Conservation (phyloP, 495 filamentous ascomycete species). For the Diplogelasinospora grovesii region DNA sequence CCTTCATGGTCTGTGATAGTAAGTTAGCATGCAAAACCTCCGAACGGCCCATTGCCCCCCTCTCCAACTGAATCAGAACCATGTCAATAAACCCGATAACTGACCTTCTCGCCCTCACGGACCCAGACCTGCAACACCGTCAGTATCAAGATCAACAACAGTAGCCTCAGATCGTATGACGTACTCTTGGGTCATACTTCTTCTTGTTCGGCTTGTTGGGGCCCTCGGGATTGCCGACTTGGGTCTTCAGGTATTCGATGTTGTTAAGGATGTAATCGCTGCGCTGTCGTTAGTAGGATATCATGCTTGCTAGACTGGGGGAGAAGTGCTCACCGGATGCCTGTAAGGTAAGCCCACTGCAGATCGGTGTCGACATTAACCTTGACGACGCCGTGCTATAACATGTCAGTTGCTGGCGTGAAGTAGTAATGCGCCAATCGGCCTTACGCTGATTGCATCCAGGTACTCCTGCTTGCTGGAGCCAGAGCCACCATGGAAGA, state of each 20-base stretch:
- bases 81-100: too few species aligned
- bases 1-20: conserved; percentile 88
- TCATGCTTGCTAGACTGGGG: background rate
- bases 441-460: conserved; percentile 58
- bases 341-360: conserved; percentile 79
- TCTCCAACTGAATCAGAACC: too few species aligned
- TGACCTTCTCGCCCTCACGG: conserved; percentile 95
- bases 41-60: too few species aligned
- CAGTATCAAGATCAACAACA: too few species aligned
- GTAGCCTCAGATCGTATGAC: too few species aligned
- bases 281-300: background rate
- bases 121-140: conserved; percentile 79
- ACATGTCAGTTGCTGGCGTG: background rate
- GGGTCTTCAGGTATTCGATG: conserved; percentile 82
- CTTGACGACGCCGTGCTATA: conserved; percentile 82
- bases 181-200: too few species aligned
- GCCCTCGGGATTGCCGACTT: conserved; percentile 93
- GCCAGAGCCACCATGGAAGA: conserved; percentile 97
- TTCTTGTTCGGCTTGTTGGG: conserved; percentile 99
- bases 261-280: conserved; percentile 83
- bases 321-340: conserved; percentile 52
- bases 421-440: too few species aligned
- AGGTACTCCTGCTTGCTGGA: conserved; percentile 81
- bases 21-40: too few species aligned
- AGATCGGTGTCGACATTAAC: conserved; percentile 88